phyloP scores from a whole-genome alignment of 2,329 filamentous ascomycete genomes.

The Mariannaea elegans region DNA sequence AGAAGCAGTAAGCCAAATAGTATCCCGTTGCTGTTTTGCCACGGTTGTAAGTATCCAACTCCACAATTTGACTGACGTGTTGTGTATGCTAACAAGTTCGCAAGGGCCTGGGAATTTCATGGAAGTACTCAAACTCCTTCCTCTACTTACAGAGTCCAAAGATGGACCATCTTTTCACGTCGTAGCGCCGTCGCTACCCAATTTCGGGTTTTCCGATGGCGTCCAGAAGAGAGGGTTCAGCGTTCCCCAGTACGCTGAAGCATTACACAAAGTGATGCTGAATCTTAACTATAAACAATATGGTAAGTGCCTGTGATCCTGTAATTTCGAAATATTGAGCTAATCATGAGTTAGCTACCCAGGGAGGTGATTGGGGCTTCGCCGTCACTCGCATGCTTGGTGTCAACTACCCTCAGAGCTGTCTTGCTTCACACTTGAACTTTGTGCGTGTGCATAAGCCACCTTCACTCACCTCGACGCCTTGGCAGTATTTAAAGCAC shows the following conservation, averaged over 20 bases:
- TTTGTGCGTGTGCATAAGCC: slow-evolving; percentile 63
- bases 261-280: slow-evolving; percentile 73
- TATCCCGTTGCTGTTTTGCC: slow-evolving; percentile 73
- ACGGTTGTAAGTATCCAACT: slow-evolving; percentile 60
- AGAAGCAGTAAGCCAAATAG: slow-evolving; percentile 58
- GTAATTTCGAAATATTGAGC: not conserved
- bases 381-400: slow-evolving; percentile 71
- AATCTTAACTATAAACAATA: slow-evolving; percentile 64
- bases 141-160: slow-evolving; percentile 49
- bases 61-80: slow-evolving; percentile 3
- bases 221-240: slow-evolving; percentile 44
- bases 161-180: slow-evolving; percentile 60
- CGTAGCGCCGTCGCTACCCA: slow-evolving; percentile 67
- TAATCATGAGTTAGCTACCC: slow-evolving; percentile 47
- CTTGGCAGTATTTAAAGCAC: slow-evolving; percentile 63
- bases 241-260: slow-evolving; percentile 56
- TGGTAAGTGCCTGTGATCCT: slow-evolving; percentile 32
- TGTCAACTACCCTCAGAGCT: slow-evolving; percentile 66
- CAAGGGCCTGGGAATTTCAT: slow-evolving; percentile 73
- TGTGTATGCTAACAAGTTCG: slow-evolving; percentile 48
- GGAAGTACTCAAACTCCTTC: slow-evolving; percentile 71
- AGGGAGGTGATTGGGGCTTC: slow-evolving; percentile 78
- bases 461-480: slow-evolving; percentile 61
- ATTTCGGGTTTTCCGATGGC: slow-evolving; percentile 52
- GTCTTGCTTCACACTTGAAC: slow-evolving; percentile 55